Conservation (phyloP, 2,329 filamentous ascomycete species). For the Ophiocordyceps camponoti-saundersi region DNA sequence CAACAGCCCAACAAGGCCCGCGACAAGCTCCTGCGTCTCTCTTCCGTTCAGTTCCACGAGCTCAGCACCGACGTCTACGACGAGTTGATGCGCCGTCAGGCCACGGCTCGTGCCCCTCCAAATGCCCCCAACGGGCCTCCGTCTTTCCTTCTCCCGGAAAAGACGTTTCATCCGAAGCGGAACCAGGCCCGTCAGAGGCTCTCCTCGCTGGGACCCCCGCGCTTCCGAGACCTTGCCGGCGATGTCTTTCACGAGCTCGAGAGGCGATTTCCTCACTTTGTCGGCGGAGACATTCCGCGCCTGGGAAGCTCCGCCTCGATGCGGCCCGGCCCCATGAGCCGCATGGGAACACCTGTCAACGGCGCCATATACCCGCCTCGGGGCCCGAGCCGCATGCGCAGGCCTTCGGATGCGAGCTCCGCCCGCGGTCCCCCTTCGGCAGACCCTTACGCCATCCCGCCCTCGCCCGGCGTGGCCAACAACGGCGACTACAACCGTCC, state of each 20-base stretch:
- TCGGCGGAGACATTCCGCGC: conserved; percentile 49
- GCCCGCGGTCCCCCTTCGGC: conserved; percentile 28
- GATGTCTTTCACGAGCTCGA: conserved; percentile 95
- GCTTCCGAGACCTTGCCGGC: conserved; percentile 83
- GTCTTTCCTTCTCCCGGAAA: conserved; percentile 64
- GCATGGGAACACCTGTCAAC: conserved; percentile 45
- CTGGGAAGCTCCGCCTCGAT: conserved; percentile 51
- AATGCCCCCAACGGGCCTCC: conserved; percentile 41
- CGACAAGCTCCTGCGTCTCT: conserved; percentile 84
- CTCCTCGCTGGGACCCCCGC: conserved; percentile 68
- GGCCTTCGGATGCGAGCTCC: conserved; percentile 46
- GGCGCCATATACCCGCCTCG: conserved; percentile 33
- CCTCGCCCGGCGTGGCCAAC: conserved; percentile 38
- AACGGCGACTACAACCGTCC: conserved; percentile 57
- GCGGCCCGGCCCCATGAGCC: conserved; percentile 36
- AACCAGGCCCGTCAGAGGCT: conserved; percentile 96
- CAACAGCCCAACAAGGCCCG: conserved; percentile 73
- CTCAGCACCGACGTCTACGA: conserved; percentile 96
- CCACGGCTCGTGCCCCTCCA: conserved; percentile 37
- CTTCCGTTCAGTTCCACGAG: conserved; percentile 87
- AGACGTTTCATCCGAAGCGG: conserved; percentile 85
- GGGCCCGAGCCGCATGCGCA: conserved; percentile 33
- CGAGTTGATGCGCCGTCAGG: conserved; percentile 76
- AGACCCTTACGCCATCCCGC: conserved; percentile 35
- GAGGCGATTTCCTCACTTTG: conserved; percentile 71